Evolutionary conservation across 2,329 filamentous ascomycete species (phyloP), one percentile per base, ranked within the genome.

Genomic region (Alternaria ventricosa): DNA sequence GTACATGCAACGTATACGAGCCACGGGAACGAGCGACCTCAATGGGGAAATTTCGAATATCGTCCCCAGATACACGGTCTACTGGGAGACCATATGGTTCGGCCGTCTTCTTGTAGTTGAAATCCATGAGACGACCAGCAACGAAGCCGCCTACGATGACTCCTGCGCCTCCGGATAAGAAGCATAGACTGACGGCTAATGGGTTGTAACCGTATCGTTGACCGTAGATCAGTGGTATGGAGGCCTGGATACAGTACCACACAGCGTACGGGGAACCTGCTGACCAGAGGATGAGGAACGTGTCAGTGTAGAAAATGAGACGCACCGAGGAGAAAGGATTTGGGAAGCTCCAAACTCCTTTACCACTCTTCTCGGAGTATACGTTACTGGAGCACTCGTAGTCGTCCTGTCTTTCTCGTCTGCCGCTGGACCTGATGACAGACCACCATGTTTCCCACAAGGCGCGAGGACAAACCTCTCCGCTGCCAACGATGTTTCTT

Each of bases 341-440:
- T 8, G 22, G 45, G 27, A 25, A 47, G 22, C 22, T n/a, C 22
- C 45, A n/a, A 1, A 36, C 33, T 7, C 33, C 33, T 36, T 36
- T 36, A n/a, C 33, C 15, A 36, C 33, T 0, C 13, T 36, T 36
- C 1, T n/a, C 33, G 0, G 33, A n/a, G 33, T n/a, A 0, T 36
- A 36, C 33, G 33, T 36, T 5, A 0, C 15, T 36, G 33, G 15
- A n/a, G 33, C 0, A 0, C 33, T 36, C 15, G 0, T 0, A 6
- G 33, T 9, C 33, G 33, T 1, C 9, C 1, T 36, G 33, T 36
- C 33, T 36, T 36, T 36, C 33, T 0, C 15, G 33, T 36, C 33
- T 36, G n/a, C 33, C 13, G 15, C 8, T 36, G 4, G 13, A n/a
- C 33, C 33, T 36, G 15, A 36, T 5, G 33, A 36, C 15, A 36